These are phyloP conservation scores for Mentha longifolia DNA, from an alignment of 257 asterid genomes.

Conservation along the genomic window DNA sequence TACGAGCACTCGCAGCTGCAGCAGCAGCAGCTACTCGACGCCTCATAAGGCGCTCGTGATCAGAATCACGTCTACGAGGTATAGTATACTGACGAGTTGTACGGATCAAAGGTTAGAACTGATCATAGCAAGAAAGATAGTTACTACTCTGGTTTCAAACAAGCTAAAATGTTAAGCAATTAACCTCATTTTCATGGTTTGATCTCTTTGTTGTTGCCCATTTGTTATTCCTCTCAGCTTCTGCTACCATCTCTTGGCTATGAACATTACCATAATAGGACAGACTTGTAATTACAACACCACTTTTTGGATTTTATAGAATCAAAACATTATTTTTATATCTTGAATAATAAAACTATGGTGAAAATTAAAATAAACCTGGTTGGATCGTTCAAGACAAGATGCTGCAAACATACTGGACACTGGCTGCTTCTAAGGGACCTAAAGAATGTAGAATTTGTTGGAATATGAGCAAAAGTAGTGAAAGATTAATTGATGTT, in stretches of 20 bases:
- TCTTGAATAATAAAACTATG: no score
- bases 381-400: slow-evolving; percentile 56
- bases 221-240: slow-evolving; percentile 50
- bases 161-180: slow-evolving; percentile 34
- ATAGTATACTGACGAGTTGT: slow-evolving; percentile 7
- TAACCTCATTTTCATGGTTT: slow-evolving; percentile 37
- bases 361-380: no score
- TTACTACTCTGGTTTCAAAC: neutral
- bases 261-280: neutral
- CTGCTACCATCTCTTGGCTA: slow-evolving; percentile 69
- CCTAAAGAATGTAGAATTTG: slow-evolving; percentile 44
- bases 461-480: neutral
- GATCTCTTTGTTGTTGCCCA: slow-evolving; percentile 37
- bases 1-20: slow-evolving; percentile 25
- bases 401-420: slow-evolving; percentile 69
- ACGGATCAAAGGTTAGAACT: neutral
- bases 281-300: no score
- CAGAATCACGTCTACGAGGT: neutral
- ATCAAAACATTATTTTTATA: no score
- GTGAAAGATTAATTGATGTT: neutral
- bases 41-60: slow-evolving; percentile 10
- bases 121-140: no score
- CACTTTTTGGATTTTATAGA: no score
- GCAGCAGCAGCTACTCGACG: slow-evolving; percentile 23
- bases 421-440: slow-evolving; percentile 72